These are phyloP conservation scores for Collybia sp. DNA, from an alignment of 768 basidiomycete species.

Conservation along the genomic window DNA sequence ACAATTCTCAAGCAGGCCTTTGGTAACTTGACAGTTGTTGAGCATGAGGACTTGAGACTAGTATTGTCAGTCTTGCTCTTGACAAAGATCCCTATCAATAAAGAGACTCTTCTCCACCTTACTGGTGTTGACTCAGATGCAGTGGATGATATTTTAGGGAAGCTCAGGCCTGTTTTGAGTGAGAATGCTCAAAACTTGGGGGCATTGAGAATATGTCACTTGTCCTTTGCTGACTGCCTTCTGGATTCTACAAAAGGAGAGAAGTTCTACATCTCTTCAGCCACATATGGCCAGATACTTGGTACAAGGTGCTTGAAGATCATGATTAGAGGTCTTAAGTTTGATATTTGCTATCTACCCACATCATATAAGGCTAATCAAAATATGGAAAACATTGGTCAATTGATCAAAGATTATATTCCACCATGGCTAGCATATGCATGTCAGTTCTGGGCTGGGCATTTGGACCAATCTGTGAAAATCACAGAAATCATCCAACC, in stretches of 20 bases:
- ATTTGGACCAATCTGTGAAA: slow-evolving; percentile 24
- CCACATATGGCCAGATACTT: background rate
- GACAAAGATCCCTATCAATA: background rate
- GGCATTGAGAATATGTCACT: background rate
- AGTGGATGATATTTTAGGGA: no score
- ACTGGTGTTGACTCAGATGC: no score
- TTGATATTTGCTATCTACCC: slow-evolving; percentile 29
- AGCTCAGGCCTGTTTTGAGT: no score
- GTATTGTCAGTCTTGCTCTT: no score
- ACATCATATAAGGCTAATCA: slow-evolving; percentile 18
- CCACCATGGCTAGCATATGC: no score
- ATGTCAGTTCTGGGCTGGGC: no score
- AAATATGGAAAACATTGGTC: slow-evolving; percentile 15
- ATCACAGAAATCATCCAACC: slow-evolving; percentile 31
- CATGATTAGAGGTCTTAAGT: slow-evolving; percentile 26
- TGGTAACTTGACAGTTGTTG: background rate
- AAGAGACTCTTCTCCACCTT: background rate
- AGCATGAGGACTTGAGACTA: background rate
- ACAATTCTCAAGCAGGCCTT: no score
- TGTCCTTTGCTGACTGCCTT: background rate
- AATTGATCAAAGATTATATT: no score
- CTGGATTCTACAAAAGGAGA: no score
- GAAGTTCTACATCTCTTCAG: background rate
- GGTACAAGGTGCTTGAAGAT: slow-evolving; percentile 11
- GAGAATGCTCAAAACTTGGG: background rate